Evolutionary conservation across 768 basidiomycete genomes (phyloP).

Genomic region (Mycena venus): DNA sequence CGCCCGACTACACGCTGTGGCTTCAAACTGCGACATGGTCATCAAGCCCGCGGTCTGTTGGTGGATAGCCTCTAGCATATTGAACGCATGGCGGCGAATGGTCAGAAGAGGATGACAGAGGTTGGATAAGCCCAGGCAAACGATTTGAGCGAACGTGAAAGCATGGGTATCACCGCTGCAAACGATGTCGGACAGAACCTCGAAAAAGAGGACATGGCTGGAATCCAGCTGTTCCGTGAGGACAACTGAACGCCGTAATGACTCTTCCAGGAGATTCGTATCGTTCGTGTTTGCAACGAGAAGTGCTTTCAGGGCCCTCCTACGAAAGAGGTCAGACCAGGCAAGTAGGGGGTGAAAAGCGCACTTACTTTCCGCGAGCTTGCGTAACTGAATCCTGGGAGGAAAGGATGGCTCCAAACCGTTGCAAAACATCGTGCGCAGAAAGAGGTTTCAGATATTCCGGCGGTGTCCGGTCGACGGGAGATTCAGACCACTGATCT

Average conservation of each 20-base stretch:
- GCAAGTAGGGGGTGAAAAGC: background rate
- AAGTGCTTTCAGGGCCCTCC: conserved; percentile 83
- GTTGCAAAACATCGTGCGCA: conserved; percentile 67
- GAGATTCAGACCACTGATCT: conserved; percentile 70
- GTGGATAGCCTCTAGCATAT: conserved; percentile 81
- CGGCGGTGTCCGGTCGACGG: conserved; percentile 66
- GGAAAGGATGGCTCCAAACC: conserved; percentile 77
- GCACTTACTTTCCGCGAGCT: conserved; percentile 74
- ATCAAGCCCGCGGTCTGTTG: conserved; percentile 76
- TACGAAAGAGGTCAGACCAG: conserved; percentile 44
- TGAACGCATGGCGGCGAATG: conserved; percentile 83
- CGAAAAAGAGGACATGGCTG: conserved; percentile 79
- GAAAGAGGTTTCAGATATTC: conserved; percentile 70
- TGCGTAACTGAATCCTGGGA: conserved; percentile 66
- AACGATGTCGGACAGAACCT: conserved; percentile 80
- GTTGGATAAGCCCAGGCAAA: conserved; percentile 87
- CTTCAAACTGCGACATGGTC: conserved; percentile 80
- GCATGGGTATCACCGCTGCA: conserved; percentile 65
- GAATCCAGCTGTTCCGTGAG: conserved; percentile 64
- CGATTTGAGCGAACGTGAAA: conserved; percentile 81
- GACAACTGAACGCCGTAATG: conserved; percentile 79
- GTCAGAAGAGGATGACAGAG: conserved; percentile 77
- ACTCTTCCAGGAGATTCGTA: conserved; percentile 70
- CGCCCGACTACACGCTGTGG: conserved; percentile 77
- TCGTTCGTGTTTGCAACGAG: conserved; percentile 71